These are phyloP conservation scores for Gigaspora rosea DNA, from an alignment of 192 early-diverging fungal genomes.

Conservation along the genomic window DNA sequence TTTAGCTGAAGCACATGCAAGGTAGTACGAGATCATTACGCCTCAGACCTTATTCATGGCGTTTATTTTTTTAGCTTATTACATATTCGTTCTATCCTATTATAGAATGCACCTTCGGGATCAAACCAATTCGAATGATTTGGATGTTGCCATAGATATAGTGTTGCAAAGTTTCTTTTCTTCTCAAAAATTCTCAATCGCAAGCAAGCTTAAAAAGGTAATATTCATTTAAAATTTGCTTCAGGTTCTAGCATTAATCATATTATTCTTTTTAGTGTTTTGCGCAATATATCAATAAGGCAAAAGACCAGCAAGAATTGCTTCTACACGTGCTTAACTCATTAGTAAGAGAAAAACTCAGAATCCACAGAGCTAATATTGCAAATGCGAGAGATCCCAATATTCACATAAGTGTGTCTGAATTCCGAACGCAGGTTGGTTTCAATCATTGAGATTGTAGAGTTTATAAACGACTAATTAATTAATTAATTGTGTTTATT, in stretches of 20 bases:
- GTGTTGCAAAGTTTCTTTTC: slow-evolving; percentile 87
- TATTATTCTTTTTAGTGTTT: background rate
- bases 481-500: background rate
- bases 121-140: slow-evolving; percentile 85
- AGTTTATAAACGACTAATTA: background rate
- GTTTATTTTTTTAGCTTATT: background rate
- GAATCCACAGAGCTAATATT: background rate
- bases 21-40: slow-evolving; percentile 25
- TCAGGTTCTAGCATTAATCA: background rate
- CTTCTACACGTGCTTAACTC: slow-evolving; percentile 12
- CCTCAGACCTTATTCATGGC: background rate
- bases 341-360: slow-evolving; percentile 8
- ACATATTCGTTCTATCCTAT: background rate
- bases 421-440: slow-evolving; percentile 12
- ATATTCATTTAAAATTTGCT: background rate
- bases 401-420: background rate
- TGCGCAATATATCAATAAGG: slow-evolving; percentile 29
- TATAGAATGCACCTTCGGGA: slow-evolving; percentile 89
- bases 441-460: background rate
- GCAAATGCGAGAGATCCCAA: background rate
- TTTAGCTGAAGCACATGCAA: slow-evolving; percentile 85
- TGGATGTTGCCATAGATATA: slow-evolving; percentile 91
- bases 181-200: slow-evolving; percentile 93
- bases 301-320: slow-evolving; percentile 9
- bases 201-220: slow-evolving; percentile 70